A percentile compares a stretch with the other conserved stretches of the same genome.
Evolutionary conservation across 768 basidiomycete species (phyloP).

Genomic region (Calocera viscosa): DNA sequence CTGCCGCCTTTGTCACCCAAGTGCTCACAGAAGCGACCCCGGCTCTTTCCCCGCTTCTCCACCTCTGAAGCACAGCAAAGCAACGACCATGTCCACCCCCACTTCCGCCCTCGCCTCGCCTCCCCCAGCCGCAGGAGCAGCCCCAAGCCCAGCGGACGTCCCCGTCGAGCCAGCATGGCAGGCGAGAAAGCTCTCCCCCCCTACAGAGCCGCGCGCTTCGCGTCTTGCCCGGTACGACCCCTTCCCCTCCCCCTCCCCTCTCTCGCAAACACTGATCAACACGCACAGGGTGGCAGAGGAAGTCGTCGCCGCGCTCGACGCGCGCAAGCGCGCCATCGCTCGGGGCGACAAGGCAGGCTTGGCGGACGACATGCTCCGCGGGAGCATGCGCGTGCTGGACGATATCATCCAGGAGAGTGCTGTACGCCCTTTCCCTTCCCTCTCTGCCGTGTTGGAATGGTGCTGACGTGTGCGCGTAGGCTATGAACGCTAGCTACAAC

Average conservation of each 20-base stretch:
- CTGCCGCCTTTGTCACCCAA: too few species aligned
- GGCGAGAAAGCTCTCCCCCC: background rate
- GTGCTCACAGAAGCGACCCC: too few species aligned
- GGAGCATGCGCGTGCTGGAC: background rate
- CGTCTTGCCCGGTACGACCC: too few species aligned
- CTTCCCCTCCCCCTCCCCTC: too few species aligned
- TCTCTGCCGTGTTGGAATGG: background rate
- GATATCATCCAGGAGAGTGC: conserved; percentile 7
- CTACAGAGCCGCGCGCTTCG: background rate
- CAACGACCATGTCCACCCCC: too few species aligned
- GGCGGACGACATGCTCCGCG: background rate
- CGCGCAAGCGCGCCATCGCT: background rate
- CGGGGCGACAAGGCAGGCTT: background rate
- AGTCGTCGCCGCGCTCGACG: conserved; percentile 1
- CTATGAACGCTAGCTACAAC: background rate
- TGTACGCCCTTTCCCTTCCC: background rate
- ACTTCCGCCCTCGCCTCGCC: too few species aligned
- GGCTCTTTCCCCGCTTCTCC: too few species aligned
- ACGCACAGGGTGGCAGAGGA: background rate
- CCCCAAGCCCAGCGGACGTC: too few species aligned
- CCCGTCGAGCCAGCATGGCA: background rate
- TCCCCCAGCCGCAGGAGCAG: too few species aligned
- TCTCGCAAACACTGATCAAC: background rate
- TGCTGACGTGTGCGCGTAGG: background rate
- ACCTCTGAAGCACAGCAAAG: too few species aligned